Evolutionary conservation across 768 basidiomycete genomes (phyloP).

Genomic region (Clavaria fumosa): DNA sequence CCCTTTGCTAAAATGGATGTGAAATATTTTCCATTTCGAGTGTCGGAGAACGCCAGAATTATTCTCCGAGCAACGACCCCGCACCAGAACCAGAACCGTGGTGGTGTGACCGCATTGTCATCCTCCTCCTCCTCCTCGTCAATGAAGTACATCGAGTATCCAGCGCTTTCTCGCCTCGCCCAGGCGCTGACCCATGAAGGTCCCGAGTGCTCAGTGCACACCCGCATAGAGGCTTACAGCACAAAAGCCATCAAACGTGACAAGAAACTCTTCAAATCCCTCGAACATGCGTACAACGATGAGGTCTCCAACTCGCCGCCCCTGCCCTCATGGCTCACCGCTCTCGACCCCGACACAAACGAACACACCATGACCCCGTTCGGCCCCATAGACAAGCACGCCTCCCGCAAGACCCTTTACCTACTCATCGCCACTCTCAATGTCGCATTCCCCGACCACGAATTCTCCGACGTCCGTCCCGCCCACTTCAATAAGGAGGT

Average conservation of each 20-base stretch:
- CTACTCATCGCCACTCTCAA: constrained; percentile 94
- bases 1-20: too few species aligned
- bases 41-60: too few species aligned
- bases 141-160: constrained; percentile 90
- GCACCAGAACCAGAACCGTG: too few species aligned
- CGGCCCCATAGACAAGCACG: constrained; percentile 75
- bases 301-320: constrained; percentile 75
- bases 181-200: constrained; percentile 75
- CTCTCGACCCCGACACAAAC: constrained; percentile 44
- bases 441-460: constrained; percentile 94
- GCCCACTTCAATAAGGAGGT: constrained; percentile 83
- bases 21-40: too few species aligned
- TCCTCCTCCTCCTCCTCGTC: too few species aligned
- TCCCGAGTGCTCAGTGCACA: constrained; percentile 77
- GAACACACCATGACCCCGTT: constrained; percentile 77
- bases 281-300: constrained; percentile 77
- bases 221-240: constrained; percentile 90
- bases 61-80: too few species aligned
- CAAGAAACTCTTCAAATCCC: constrained; percentile 86
- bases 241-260: constrained; percentile 97
- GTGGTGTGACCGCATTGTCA: too few species aligned
- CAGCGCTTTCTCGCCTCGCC: constrained; percentile 63
- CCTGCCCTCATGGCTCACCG: constrained; percentile 65
- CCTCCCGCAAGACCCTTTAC: constrained; percentile 84
- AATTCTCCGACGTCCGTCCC: constrained; percentile 86